These are phyloP conservation scores for Rhexocercosporidium sp. DNA, from an alignment of 2,329 filamentous ascomycete species.

Conservation along the genomic window DNA sequence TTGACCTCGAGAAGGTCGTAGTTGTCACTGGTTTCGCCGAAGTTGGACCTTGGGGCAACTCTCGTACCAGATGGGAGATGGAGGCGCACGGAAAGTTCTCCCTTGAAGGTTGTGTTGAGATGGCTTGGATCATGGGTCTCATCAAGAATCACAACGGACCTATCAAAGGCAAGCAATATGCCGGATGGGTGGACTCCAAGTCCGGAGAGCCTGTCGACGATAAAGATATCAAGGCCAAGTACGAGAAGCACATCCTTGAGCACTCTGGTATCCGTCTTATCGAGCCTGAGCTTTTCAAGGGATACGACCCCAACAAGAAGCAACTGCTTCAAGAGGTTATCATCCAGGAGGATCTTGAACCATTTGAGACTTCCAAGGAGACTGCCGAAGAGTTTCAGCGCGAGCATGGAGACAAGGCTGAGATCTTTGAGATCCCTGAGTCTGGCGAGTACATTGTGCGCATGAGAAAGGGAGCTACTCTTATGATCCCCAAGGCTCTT, in stretches of 20 bases:
- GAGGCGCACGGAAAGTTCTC: slow-evolving; percentile 97
- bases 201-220: slow-evolving; percentile 94
- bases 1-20: slow-evolving; percentile 96
- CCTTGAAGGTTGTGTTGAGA: slow-evolving; percentile 95
- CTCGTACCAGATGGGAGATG: slow-evolving; percentile 98
- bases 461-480: slow-evolving; percentile 91
- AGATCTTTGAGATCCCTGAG: slow-evolving; percentile 93
- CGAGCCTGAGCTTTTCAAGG: slow-evolving; percentile 94
- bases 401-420: slow-evolving; percentile 96
- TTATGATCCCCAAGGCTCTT: slow-evolving; percentile 96
- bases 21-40: slow-evolving; percentile 97
- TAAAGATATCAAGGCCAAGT: slow-evolving; percentile 97
- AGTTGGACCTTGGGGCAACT: slow-evolving; percentile 97
- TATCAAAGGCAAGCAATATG: slow-evolving; percentile 95
- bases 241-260: slow-evolving; percentile 95
- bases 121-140: slow-evolving; percentile 99
- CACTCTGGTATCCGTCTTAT: slow-evolving; percentile 97
- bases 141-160: slow-evolving; percentile 98
- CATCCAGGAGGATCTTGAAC: slow-evolving; percentile 94
- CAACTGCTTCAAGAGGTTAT: slow-evolving; percentile 97
- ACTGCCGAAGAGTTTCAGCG: slow-evolving; percentile 97
- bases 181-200: slow-evolving; percentile 96
- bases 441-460: slow-evolving; percentile 94
- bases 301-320: slow-evolving; percentile 98
- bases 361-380: slow-evolving; percentile 97